Evolutionary conservation across 176 grass and related monocot genomes (phyloP), one percentile per base, ranked within the genome.

Genomic region (maize (Zea mays)): DNA sequence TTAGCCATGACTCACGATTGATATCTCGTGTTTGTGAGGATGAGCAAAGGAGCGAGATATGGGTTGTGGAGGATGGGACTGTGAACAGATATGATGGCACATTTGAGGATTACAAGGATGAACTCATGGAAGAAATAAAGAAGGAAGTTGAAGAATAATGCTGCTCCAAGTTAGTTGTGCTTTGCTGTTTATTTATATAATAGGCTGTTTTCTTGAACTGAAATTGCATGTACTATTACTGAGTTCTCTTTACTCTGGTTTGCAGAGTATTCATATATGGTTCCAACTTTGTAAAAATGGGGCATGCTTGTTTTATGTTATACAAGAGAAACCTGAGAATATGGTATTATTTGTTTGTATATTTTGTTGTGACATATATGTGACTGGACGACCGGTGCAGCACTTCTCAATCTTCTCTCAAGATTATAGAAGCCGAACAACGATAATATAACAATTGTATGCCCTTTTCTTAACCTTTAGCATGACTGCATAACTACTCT

Each of bases 71-170:
- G 64, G 91, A 94, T 61, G 95, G 95, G 33, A 94, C 95, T 20
- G 95, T 98, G 61, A 81, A 85, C 7, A 92, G 81, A 82, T 98
- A 77, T 20, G 83, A 93, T 13, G 91, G 89, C 38, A 86, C 80
- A 8, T 98, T 98, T 82, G 87, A 98, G 65, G 95, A 98, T 46
- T 94, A 98, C 78, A 98, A 98, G 87, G 95, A 98, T 70, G 95
- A 98, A 63, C 86, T 98, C 8, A 69, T 94, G 80, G 87, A 80
- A 58, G 91, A 98, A 86, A 98, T 98, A 6, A 98, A 92, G 62
- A 93, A 88, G 55, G 95, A 98, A 86, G 89, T 94, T 12, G 91
- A 89, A 60, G 89, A 92, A 67, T 94, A 62, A 84, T 73, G 68
- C 73, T 82, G 68, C 76, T 78, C 58, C 36, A 37, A 71, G 37